phyloP scores from a whole-genome alignment of 2,329 filamentous ascomycete genomes.

The Pochonia chlamydosporia region DNA sequence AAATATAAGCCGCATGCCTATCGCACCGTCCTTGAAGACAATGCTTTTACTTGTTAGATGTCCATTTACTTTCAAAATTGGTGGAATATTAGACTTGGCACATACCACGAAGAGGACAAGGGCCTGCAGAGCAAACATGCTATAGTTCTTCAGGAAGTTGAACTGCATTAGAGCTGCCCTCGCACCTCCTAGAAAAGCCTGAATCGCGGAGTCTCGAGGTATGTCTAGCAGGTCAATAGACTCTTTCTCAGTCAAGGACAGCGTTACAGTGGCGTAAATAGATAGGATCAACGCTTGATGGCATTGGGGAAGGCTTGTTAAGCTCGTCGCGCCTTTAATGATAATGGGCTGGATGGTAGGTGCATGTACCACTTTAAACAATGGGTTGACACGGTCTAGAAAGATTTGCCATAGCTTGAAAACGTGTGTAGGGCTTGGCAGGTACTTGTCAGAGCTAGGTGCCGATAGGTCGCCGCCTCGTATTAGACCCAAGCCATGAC shows the following conservation, averaged over 20 bases:
- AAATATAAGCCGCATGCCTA: constrained; percentile 53
- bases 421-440: constrained; percentile 60
- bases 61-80: no score
- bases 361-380: constrained; percentile 67
- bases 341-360: constrained; percentile 62
- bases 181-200: constrained; percentile 45
- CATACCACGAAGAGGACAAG: constrained; percentile 51
- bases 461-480: constrained; percentile 35
- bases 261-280: constrained; percentile 58
- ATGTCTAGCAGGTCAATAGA: constrained; percentile 45
- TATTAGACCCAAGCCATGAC: constrained; percentile 46
- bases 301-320: constrained; percentile 49
- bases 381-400: constrained; percentile 67
- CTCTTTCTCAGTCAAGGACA: constrained; percentile 50
- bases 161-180: constrained; percentile 43
- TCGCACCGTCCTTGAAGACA: constrained; percentile 54
- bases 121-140: constrained; percentile 54
- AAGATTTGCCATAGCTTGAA: constrained; percentile 71
- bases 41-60: no score
- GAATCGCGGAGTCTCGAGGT: constrained; percentile 42
- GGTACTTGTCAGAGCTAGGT: constrained; percentile 42
- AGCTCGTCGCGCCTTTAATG: constrained; percentile 54
- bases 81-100: constrained; percentile 10
- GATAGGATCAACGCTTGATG: constrained; percentile 57
- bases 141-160: constrained; percentile 53